Conservation (phyloP, 2,329 filamentous ascomycete species). For the Cordyceps fumosorosea region DNA sequence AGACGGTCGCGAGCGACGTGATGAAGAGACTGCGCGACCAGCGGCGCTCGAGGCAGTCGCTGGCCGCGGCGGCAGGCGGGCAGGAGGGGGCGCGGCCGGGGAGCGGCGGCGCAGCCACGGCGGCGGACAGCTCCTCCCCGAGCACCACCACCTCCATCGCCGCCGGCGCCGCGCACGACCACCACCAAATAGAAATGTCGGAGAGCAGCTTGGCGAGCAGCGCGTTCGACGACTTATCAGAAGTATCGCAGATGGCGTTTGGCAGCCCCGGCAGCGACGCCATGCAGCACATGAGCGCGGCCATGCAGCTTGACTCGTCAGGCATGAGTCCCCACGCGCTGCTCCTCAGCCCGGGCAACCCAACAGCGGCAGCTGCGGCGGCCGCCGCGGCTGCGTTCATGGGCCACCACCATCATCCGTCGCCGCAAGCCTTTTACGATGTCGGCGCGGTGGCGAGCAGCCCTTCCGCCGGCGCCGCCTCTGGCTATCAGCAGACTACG, state of each 20-base stretch:
- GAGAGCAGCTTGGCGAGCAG: slow-evolving; percentile 16
- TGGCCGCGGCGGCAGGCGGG: neutral
- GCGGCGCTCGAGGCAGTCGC: slow-evolving; percentile 25
- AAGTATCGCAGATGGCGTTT: slow-evolving; percentile 21
- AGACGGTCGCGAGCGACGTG: slow-evolving; percentile 67
- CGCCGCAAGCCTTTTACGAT: slow-evolving; percentile 18
- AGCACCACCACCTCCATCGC: neutral
- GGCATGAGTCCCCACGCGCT: slow-evolving; percentile 30
- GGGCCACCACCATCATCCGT: slow-evolving; percentile 21
- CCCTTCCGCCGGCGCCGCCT: neutral
- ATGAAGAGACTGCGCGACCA: slow-evolving; percentile 71
- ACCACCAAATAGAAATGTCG: slow-evolving; percentile 17
- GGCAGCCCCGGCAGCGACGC: slow-evolving; percentile 16
- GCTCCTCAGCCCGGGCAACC: slow-evolving; percentile 32
- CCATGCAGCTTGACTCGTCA: slow-evolving; percentile 27
- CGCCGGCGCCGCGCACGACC: neutral
- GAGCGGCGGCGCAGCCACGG: neutral
- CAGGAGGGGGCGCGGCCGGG: neutral
- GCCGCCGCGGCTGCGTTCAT: slow-evolving; percentile 21
- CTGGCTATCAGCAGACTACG: slow-evolving; percentile 1
- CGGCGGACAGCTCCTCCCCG: neutral
- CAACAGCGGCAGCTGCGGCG: slow-evolving; percentile 20
- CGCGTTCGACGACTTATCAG: slow-evolving; percentile 21
- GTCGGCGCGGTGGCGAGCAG: neutral
- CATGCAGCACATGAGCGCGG: slow-evolving; percentile 19